Evolutionary conservation across 2,329 filamentous ascomycete genomes (phyloP).

Genomic region (Aspergillus sp.): DNA sequence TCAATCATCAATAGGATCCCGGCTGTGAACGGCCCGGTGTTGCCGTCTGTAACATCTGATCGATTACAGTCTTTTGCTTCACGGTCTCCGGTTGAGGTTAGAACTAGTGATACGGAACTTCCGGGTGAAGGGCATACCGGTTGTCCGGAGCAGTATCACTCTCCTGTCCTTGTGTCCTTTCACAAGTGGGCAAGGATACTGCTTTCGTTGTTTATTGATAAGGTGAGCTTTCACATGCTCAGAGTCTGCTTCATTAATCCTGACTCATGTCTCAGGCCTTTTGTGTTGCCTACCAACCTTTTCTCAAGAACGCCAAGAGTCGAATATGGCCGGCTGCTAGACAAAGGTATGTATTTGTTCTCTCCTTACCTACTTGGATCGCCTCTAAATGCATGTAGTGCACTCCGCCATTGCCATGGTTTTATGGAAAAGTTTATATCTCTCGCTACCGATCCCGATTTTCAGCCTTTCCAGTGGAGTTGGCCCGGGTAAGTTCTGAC

Average conservation of each 20-base stretch:
- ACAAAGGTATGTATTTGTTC: constrained; percentile 30
- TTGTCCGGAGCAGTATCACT: constrained; percentile 40
- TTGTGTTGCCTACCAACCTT: constrained; percentile 45
- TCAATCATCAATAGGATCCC: constrained; percentile 42
- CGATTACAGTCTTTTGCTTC: constrained; percentile 21
- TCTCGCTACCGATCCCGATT: constrained; percentile 43
- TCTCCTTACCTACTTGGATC: no score
- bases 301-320: constrained; percentile 45
- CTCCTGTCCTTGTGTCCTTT: constrained; percentile 37
- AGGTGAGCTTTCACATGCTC: constrained; percentile 19
- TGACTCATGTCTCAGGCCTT: constrained; percentile 29
- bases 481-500: constrained; percentile 37
- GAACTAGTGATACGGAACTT: constrained; percentile 23
- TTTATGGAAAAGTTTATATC: constrained; percentile 47
- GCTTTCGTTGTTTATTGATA: constrained; percentile 42
- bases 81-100: constrained; percentile 21
- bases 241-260: background rate
- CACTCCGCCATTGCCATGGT: constrained; percentile 43
- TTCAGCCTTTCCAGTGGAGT: constrained; percentile 46
- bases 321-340: constrained; percentile 43
- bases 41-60: constrained; percentile 13
- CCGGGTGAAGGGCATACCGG: constrained; percentile 31
- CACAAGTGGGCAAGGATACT: constrained; percentile 45
- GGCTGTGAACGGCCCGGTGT: constrained; percentile 18
- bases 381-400: constrained; percentile 18